Evolutionary conservation across 2,329 filamentous ascomycete species (phyloP).

Genomic region (Xylariaceae sp.): DNA sequence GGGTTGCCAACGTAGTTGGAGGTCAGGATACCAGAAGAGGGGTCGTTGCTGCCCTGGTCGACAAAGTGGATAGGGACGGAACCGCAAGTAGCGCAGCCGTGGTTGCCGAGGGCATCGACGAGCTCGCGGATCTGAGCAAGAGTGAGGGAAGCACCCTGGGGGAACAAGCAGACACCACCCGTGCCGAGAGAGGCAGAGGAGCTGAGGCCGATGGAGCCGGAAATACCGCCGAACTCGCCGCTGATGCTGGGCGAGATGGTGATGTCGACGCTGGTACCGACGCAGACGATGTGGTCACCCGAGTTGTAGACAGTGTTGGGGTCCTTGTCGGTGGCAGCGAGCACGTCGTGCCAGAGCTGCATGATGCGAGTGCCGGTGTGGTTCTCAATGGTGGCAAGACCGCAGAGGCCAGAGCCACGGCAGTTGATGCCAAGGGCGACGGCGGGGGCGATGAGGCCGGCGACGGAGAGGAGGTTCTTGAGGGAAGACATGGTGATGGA

Average conservation of each 20-base stretch:
- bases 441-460: constrained; percentile 9
- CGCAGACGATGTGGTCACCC: constrained; percentile 20
- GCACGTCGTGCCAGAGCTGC: background rate
- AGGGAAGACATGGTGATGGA: background rate
- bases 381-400: constrained; percentile 16
- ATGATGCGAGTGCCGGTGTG: background rate
- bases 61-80: constrained; percentile 20
- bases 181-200: background rate
- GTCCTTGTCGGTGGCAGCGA: background rate
- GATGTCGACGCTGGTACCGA: constrained; percentile 9
- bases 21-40: constrained; percentile 17
- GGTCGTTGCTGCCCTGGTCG: constrained; percentile 19
- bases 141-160: constrained; percentile 16
- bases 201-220: constrained; percentile 9
- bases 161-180: constrained; percentile 20
- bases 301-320: constrained; percentile 16
- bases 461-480: constrained; percentile 4
- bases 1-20: constrained; percentile 17
- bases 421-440: constrained; percentile 20
- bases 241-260: background rate
- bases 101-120: constrained; percentile 16
- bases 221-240: constrained; percentile 8
- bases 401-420: constrained; percentile 20
- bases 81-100: constrained; percentile 18
- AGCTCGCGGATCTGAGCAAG: constrained; percentile 15